These are phyloP conservation scores for Pleurotus tuber-regium DNA, from an alignment of 768 basidiomycete genomes.

Conservation along the genomic window DNA sequence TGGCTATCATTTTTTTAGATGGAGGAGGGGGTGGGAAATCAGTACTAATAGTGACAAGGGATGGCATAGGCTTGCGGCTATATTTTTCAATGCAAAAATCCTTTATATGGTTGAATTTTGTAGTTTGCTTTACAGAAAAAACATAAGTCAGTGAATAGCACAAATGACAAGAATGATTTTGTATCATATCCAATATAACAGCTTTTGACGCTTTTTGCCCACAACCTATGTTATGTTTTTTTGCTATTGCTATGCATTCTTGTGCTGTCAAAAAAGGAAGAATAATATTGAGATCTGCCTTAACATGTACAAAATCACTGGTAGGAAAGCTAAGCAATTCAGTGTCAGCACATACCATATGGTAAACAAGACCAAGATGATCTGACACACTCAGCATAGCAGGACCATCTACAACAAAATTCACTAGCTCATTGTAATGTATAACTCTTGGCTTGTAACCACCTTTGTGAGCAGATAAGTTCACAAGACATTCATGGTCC, in stretches of 20 bases:
- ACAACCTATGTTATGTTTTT: background rate
- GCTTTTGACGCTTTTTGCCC: background rate
- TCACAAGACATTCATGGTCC: background rate
- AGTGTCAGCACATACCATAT: background rate
- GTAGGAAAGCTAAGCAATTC: background rate
- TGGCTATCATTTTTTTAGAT: no score
- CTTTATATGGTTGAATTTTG: no score
- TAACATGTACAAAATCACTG: background rate
- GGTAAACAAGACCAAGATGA: background rate
- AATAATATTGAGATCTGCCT: background rate
- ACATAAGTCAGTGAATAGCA: background rate
- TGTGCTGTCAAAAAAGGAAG: background rate
- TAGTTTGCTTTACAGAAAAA: background rate
- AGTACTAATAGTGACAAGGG: no score
- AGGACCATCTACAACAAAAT: background rate
- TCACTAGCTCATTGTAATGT: background rate
- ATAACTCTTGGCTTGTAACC: background rate
- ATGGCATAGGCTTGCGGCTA: no score
- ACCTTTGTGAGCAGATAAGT: background rate
- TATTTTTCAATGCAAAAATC: slow-evolving; percentile 12
- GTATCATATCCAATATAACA: background rate
- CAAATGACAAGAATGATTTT: background rate
- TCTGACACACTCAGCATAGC: background rate
- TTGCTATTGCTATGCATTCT: background rate
- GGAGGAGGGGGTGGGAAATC: no score